Percentiles rank a stretch among this genome's conserved stretches.
phyloP scores from a whole-genome alignment of 306 rosid genomes.

The Crotalaria pallida region DNA sequence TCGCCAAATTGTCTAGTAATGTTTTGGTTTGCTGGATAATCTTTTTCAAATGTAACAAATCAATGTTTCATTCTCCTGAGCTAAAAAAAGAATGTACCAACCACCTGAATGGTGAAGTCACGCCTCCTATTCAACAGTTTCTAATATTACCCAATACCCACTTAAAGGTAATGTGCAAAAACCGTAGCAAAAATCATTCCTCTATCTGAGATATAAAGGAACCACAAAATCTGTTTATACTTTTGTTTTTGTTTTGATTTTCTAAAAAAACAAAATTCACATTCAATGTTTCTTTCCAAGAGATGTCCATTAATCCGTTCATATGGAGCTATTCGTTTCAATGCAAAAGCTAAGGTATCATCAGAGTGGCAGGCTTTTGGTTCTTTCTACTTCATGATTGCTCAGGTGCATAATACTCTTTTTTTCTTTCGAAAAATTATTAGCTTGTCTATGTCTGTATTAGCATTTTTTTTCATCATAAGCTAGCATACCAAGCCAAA shows the following conservation, averaged over 20 bases:
- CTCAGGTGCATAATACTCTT: constrained; percentile 77
- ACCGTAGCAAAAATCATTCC: background rate
- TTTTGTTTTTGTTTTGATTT: background rate
- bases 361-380: constrained; percentile 85
- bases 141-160: too few relatives aligned
- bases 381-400: constrained; percentile 84
- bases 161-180: too few relatives aligned
- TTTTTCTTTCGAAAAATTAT: constrained; percentile 28
- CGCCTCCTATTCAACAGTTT: background rate
- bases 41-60: background rate
- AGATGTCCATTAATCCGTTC: constrained; percentile 84
- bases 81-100: background rate
- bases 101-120: background rate
- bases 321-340: constrained; percentile 86
- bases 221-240: background rate
- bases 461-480: constrained; percentile 53
- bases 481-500: constrained; percentile 51
- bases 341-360: constrained; percentile 56
- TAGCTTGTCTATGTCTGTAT: constrained; percentile 20
- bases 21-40: background rate
- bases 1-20: background rate
- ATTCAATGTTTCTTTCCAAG: constrained; percentile 70
- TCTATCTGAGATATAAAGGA: background rate
- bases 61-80: background rate
- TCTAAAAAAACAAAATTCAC: background rate